Evolutionary conservation across 805 yeast species (phyloP).

Genomic region (Metschnikowia continentalis): DNA sequence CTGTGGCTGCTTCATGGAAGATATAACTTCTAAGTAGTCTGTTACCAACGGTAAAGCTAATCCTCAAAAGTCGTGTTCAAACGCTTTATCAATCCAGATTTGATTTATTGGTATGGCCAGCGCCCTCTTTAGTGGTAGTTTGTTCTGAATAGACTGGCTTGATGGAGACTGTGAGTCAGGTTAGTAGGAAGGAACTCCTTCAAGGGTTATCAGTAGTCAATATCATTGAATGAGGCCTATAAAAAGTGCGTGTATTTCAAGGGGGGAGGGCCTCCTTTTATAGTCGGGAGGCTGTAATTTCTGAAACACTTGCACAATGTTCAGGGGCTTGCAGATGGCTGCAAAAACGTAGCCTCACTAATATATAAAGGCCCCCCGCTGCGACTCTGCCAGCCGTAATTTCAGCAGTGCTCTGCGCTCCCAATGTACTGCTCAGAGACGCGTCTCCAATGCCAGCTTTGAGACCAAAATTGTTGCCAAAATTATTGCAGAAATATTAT

Average conservation of each 20-base stretch:
- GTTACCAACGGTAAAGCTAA: too few species aligned
- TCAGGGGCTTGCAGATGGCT: conserved; percentile 3
- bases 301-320: neutral
- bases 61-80: too few species aligned
- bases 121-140: too few species aligned
- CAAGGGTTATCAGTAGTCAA: neutral
- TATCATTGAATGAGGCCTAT: neutral
- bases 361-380: neutral
- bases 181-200: neutral
- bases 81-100: too few species aligned
- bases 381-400: neutral
- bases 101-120: too few species aligned
- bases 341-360: neutral
- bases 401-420: neutral
- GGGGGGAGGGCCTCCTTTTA: neutral
- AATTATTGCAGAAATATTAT: neutral
- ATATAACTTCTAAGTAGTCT: too few species aligned
- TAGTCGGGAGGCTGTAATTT: neutral
- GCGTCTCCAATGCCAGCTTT: neutral
- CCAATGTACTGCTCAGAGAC: neutral
- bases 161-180: too few species aligned
- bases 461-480: neutral
- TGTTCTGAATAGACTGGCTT: too few species aligned
- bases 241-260: neutral
- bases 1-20: too few species aligned